Evolutionary conservation across 2,329 filamentous ascomycete species (phyloP), one percentile per base, ranked within the genome.

Genomic region (Rutstroemia sydowiana): DNA sequence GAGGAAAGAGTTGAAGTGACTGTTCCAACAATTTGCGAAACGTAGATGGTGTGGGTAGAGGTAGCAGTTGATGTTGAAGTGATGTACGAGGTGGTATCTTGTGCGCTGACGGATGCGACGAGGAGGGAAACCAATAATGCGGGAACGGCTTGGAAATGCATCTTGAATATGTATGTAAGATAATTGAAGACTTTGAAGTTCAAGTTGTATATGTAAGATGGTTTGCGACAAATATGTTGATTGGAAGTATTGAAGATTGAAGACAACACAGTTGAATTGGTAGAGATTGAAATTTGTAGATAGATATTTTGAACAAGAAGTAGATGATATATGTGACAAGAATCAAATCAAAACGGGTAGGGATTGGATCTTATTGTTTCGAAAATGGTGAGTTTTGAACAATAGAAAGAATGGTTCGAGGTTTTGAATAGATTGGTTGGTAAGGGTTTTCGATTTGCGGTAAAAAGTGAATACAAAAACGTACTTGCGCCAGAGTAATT

Each of bases 51-150:
- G 20, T 41, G 48, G 18, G 48, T 51, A 11, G 14, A 13, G 23
- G 41, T 39, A 5, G 48, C 34, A 16, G 48, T 51, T 10, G 41
- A 30, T 6, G 41, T 45, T 40, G n/a, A 39, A 18, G 48, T 51
- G 3, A 32, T 51, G 1, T 30, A 45, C 14, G 48, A 45, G 21
- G 30, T 30, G 2, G 26, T 10, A 21, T 30, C 34, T 37, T 51
- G 23, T n/a, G 41, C 48, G 41, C 48, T 45, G 5, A 51, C 48
- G 3, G 23, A 45, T 31, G 48, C 48, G 41, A 51, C 48, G 8
- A 51, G 37, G 7, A 51, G 21, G 48, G 48, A 51, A 23, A 51
- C 21, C 13, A 45, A 37, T 14, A 51, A 45, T 31, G 48, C 41
- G n/a, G 41, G 28, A 21, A 51, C 16, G 45, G 31, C 16, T 30